A percentile compares a stretch with the other conserved stretches of the same genome.
Evolutionary conservation across 139 green algal species (phyloP).

Genomic region (Yamagishiella unicocca): DNA sequence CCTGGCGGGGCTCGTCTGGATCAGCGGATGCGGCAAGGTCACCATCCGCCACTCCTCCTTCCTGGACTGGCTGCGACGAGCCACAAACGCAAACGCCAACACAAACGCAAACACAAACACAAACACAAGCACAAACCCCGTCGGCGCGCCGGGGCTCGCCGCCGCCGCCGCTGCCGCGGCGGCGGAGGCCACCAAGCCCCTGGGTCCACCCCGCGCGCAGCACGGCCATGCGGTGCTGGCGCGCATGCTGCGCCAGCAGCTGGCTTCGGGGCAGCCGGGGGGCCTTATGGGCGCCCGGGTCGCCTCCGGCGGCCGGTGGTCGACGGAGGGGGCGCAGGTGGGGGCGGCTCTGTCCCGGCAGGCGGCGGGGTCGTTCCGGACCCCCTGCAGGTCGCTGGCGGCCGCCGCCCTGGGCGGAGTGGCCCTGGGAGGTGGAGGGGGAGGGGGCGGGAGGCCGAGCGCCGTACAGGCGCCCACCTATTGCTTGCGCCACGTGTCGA

Average conservation of each 20-base stretch:
- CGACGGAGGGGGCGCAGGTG: neutral
- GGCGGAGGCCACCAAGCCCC: neutral
- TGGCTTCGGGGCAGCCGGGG: neutral
- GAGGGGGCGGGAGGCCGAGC: neutral
- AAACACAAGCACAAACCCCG: too few relatives aligned
- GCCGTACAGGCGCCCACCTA: neutral
- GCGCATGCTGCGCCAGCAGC: neutral
- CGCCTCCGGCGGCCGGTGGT: neutral
- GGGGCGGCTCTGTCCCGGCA: neutral
- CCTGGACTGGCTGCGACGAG: slow-evolving; percentile 19
- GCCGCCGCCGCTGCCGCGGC: neutral
- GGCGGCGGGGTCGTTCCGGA: neutral
- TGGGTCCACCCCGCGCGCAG: neutral
- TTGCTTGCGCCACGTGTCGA: slow-evolving; percentile 5
- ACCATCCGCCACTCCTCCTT: slow-evolving; percentile 11
- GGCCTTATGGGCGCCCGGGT: neutral
- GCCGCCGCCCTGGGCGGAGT: too few relatives aligned
- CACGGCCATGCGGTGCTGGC: neutral
- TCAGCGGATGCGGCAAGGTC: slow-evolving; percentile 2
- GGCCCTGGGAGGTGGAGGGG: neutral
- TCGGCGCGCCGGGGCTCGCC: neutral
- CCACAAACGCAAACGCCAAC: neutral
- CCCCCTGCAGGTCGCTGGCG: too few relatives aligned
- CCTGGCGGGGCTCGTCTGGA: slow-evolving; percentile 5
- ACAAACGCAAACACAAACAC: too few relatives aligned